Conservation (phyloP, 1,284 basidiomycete genomes). For the Papiliotrema flavescens region DNA sequence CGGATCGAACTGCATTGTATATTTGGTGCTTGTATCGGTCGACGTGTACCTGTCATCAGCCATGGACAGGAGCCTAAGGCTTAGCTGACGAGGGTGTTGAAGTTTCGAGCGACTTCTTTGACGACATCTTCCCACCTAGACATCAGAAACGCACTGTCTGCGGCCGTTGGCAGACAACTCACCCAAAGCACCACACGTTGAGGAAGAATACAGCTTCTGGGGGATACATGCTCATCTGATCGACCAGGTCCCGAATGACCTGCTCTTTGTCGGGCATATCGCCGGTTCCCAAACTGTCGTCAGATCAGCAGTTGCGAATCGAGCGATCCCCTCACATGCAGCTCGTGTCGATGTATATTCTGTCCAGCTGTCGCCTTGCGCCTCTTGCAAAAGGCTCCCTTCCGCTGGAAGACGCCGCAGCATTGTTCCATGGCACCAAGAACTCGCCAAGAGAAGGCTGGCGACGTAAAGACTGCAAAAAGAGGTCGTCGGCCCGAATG, state of each 20-base stretch:
- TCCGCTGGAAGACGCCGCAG: not conserved
- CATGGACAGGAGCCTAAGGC: not conserved
- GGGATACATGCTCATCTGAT: conserved; percentile 67
- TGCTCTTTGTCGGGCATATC: conserved; percentile 70
- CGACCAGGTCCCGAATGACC: conserved; percentile 64
- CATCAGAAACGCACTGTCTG: not conserved
- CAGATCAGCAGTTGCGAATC: not conserved
- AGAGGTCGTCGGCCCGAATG: conserved; percentile 77
- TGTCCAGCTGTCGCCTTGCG: conserved; percentile 54
- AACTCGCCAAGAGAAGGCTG: conserved; percentile 71
- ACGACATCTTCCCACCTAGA: conserved; percentile 69
- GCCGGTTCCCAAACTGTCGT: conserved; percentile 53
- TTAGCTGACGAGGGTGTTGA: conserved; percentile 58
- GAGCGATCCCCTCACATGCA: conserved; percentile 33
- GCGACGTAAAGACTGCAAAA: conserved; percentile 62
- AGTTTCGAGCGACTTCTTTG: conserved; percentile 65
- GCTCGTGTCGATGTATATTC: conserved; percentile 80
- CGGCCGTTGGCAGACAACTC: conserved; percentile 5
- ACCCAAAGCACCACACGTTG: conserved; percentile 89
- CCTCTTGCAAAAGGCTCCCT: not conserved
- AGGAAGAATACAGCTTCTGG: conserved; percentile 72
- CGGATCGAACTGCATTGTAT: conserved; percentile 55
- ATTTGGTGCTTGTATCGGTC: conserved; percentile 79
- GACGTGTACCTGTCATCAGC: conserved; percentile 65
- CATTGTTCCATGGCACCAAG: conserved; percentile 48